These are phyloP conservation scores for Fusarium sp. DNA, from an alignment of 2,329 filamentous ascomycete species.

Conservation along the genomic window DNA sequence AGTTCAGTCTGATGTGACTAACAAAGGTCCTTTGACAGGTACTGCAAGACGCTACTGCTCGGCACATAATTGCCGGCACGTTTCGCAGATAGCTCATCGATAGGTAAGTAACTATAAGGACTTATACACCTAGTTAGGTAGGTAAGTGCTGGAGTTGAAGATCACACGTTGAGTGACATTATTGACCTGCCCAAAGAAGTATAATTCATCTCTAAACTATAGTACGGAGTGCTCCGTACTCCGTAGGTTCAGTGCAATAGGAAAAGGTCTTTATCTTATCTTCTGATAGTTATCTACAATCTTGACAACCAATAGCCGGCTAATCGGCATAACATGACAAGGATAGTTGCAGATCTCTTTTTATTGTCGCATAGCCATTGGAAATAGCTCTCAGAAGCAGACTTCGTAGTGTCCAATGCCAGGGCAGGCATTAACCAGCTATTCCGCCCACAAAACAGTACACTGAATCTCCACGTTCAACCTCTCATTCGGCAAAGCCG, in stretches of 20 bases:
- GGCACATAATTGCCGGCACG: constrained; percentile 1
- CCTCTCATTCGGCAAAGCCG: neutral
- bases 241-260: neutral
- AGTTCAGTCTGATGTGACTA: neutral
- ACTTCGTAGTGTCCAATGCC: neutral
- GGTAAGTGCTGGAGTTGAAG: neutral
- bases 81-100: neutral
- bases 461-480: neutral
- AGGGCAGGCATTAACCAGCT: neutral
- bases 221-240: neutral
- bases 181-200: neutral
- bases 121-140: neutral
- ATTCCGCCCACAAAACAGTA: neutral
- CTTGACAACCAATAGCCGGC: neutral
- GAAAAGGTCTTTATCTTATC: neutral
- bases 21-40: neutral
- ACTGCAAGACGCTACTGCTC: neutral
- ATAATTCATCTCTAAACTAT: neutral
- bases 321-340: neutral
- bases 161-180: neutral
- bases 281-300: neutral
- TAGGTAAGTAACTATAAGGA: neutral
- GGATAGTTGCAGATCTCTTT: neutral
- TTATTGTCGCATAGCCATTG: neutral
- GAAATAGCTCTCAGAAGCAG: neutral